phyloP scores from a whole-genome alignment of 768 basidiomycete genomes.

The Amanita thiersii region DNA sequence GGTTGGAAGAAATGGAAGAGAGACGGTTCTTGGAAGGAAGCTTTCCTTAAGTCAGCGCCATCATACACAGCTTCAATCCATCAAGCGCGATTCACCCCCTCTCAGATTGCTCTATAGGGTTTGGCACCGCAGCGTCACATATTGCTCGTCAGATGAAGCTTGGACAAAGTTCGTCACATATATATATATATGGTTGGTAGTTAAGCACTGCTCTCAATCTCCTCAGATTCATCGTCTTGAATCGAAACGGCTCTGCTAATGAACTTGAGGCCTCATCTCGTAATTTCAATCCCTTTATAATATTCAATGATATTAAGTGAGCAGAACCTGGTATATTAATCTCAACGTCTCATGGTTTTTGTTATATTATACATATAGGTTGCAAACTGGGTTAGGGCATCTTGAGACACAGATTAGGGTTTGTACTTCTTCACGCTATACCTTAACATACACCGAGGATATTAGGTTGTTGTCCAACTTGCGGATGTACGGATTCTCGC shows the following conservation, averaged over 20 bases:
- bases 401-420: slow-evolving; percentile 63
- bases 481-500: slow-evolving; percentile 67
- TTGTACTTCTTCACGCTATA: slow-evolving; percentile 16
- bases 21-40: slow-evolving; percentile 53
- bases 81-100: slow-evolving; percentile 9
- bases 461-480: slow-evolving; percentile 60
- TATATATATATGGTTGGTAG: too few relatives aligned
- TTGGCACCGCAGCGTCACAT: slow-evolving; percentile 59
- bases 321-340: slow-evolving; percentile 11
- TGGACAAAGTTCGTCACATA: slow-evolving; percentile 63
- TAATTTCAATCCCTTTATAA: slow-evolving; percentile 51
- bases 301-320: slow-evolving; percentile 78
- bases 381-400: slow-evolving; percentile 62
- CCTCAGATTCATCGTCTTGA: slow-evolving; percentile 62
- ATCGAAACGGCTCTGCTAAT: slow-evolving; percentile 70
- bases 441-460: slow-evolving; percentile 2
- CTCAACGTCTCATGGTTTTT: slow-evolving; percentile 1
- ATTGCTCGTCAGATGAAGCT: slow-evolving; percentile 73
- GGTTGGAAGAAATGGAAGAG: slow-evolving; percentile 70
- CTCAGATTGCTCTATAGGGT: slow-evolving; percentile 52
- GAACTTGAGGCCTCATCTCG: slow-evolving; percentile 62
- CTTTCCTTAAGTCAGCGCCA: slow-evolving; percentile 52
- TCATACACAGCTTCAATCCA: slow-evolving; percentile 6
- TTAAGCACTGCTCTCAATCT: too few relatives aligned
- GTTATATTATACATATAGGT: slow-evolving; percentile 24